Percentiles rank a stretch among this genome's conserved stretches.
Evolutionary conservation across 208 protist species (phyloP).

Genomic region (Trichomonas vaginalis): DNA sequence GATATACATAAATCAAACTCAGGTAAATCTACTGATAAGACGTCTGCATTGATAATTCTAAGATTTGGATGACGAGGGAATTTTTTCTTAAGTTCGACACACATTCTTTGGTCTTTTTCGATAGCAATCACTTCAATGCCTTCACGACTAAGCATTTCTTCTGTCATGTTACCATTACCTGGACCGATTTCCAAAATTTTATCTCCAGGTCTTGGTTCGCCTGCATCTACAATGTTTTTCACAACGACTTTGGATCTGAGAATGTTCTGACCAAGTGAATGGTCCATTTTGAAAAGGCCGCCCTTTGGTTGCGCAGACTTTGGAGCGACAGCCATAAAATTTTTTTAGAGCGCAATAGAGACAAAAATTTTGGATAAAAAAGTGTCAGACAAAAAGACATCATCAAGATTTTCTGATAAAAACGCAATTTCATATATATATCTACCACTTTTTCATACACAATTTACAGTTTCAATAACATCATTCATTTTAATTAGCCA

Average conservation of each 20-base stretch:
- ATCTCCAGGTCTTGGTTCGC: constrained; percentile 24
- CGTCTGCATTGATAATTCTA: constrained; percentile 89
- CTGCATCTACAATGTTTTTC: constrained; percentile 27
- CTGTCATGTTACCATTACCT: constrained; percentile 83
- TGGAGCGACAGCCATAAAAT: neutral
- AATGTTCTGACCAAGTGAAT: constrained; percentile 33
- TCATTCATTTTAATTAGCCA: no score
- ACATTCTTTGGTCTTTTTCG: constrained; percentile 97
- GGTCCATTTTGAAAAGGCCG: constrained; percentile 21
- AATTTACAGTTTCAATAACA: no score
- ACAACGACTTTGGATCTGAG: constrained; percentile 30
- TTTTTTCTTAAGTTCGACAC: constrained; percentile 93
- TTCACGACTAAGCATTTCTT: constrained; percentile 77
- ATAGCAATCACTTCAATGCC: constrained; percentile 72
- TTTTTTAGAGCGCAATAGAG: neutral
- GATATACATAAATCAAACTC: constrained; percentile 99
- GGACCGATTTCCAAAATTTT: constrained; percentile 30
- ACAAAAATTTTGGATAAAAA: neutral
- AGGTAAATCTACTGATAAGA: constrained; percentile 89
- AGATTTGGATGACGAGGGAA: constrained; percentile 52
- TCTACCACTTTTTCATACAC: no score
- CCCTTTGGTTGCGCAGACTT: neutral
- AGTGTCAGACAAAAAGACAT: no score
- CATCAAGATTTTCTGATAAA: no score
- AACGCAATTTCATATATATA: no score